phyloP scores from a whole-genome alignment of 306 rosid genomes.

The Acacia crassicarpa region DNA sequence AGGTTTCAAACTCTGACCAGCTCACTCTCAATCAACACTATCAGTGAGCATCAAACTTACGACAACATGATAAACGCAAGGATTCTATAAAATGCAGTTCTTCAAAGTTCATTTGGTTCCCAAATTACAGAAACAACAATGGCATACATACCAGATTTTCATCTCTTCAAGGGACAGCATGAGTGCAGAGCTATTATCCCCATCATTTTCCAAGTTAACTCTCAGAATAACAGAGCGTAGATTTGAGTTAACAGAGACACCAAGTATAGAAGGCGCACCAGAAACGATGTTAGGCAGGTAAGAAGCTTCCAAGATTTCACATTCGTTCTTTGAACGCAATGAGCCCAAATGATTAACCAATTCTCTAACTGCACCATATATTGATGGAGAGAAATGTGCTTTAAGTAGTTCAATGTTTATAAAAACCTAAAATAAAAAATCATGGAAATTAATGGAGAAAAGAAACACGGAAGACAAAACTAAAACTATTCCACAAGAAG shows the following conservation, averaged over 20 bases:
- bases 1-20: neutral
- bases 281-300: constrained; percentile 28
- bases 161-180: constrained; percentile 51
- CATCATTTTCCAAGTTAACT: constrained; percentile 66
- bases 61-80: neutral
- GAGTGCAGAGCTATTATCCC: constrained; percentile 52
- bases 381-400: constrained; percentile 67
- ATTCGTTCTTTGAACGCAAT: constrained; percentile 34
- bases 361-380: constrained; percentile 59
- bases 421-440: constrained; percentile 58
- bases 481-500: constrained; percentile 6
- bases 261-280: constrained; percentile 43
- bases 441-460: neutral
- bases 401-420: constrained; percentile 48
- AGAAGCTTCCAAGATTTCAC: constrained; percentile 35
- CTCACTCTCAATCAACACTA: neutral
- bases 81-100: neutral
- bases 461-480: neutral
- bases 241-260: constrained; percentile 47
- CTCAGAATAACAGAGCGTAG: constrained; percentile 51
- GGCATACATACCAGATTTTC: constrained; percentile 51
- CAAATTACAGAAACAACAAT: neutral
- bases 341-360: constrained; percentile 39
- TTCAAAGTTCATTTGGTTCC: neutral
- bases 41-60: neutral